phyloP scores from a whole-genome alignment of 2,329 filamentous ascomycete species.

The Drechslerella coelobrocha region DNA sequence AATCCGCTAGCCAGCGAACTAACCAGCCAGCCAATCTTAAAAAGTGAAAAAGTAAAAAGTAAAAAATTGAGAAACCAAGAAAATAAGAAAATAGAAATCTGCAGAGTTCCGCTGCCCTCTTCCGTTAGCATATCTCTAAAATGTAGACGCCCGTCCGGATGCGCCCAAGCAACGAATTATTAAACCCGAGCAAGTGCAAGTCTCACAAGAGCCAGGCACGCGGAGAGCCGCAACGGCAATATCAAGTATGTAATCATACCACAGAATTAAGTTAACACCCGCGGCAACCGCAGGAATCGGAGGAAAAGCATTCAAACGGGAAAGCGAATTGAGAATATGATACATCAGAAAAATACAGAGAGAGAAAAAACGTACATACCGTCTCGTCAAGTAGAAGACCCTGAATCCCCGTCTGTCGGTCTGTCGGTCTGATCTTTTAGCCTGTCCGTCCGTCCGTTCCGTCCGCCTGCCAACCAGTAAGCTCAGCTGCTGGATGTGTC shows the following conservation, averaged over 20 bases:
- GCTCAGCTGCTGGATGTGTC: conserved; percentile 14
- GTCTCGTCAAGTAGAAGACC: too few relatives aligned
- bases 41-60: too few relatives aligned
- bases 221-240: too few relatives aligned
- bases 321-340: background rate
- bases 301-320: background rate
- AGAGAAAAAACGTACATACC: background rate
- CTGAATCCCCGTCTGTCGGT: too few relatives aligned
- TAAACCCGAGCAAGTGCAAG: background rate
- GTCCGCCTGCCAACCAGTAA: background rate
- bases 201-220: background rate
- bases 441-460: too few relatives aligned
- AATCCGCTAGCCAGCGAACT: background rate
- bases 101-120: background rate
- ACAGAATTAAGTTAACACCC: too few relatives aligned
- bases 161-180: conserved; percentile 1
- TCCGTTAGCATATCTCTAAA: conserved; percentile 8
- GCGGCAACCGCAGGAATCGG: background rate
- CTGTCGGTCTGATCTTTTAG: too few relatives aligned
- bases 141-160: conserved; percentile 6
- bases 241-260: too few relatives aligned
- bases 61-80: too few relatives aligned
- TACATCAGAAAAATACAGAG: background rate
- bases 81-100: too few relatives aligned
- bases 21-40: conserved; percentile 2